These are phyloP conservation scores for Sugiyamaella lignohabitans DNA, from an alignment of 805 yeast species.

Conservation along the genomic window DNA sequence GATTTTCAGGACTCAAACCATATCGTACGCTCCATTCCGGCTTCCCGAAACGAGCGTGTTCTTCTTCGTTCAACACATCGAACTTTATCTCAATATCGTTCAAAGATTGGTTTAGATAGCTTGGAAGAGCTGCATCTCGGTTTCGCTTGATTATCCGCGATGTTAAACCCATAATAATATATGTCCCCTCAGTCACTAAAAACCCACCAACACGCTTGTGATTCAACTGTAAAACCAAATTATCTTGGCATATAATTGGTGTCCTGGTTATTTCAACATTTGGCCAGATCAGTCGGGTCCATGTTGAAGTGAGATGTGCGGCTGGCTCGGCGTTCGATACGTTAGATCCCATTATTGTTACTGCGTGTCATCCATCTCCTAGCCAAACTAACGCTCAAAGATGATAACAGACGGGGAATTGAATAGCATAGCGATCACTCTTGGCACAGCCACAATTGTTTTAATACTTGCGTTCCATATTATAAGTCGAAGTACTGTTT, in stretches of 20 bases:
- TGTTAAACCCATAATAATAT: not conserved
- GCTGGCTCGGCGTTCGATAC: no score
- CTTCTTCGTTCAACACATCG: slow-evolving; percentile 25
- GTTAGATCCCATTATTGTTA: no score
- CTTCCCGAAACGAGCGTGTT: slow-evolving; percentile 24
- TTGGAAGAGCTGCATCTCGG: slow-evolving; percentile 8
- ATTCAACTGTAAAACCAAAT: no score
- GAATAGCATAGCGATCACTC: slow-evolving; percentile 61
- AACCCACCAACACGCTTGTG: no score
- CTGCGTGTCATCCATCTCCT: no score
- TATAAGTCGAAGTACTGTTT: slow-evolving; percentile 37
- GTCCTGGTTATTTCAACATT: no score
- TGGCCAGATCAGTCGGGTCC: no score
- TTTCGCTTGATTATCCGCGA: slow-evolving; percentile 1
- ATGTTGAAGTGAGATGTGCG: no score
- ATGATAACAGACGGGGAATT: slow-evolving; percentile 86
- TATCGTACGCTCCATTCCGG: slow-evolving; percentile 22
- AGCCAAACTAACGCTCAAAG: no score
- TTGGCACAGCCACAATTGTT: slow-evolving; percentile 66
- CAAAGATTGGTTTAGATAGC: slow-evolving; percentile 7
- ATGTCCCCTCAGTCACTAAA: no score
- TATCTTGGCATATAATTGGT: no score
- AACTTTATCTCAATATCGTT: slow-evolving; percentile 7
- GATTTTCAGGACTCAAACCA: slow-evolving; percentile 23
- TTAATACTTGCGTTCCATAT: slow-evolving; percentile 70